These are phyloP conservation scores for Taphrina confusa DNA, from an alignment of 1,139 yeast species.

Conservation along the genomic window DNA sequence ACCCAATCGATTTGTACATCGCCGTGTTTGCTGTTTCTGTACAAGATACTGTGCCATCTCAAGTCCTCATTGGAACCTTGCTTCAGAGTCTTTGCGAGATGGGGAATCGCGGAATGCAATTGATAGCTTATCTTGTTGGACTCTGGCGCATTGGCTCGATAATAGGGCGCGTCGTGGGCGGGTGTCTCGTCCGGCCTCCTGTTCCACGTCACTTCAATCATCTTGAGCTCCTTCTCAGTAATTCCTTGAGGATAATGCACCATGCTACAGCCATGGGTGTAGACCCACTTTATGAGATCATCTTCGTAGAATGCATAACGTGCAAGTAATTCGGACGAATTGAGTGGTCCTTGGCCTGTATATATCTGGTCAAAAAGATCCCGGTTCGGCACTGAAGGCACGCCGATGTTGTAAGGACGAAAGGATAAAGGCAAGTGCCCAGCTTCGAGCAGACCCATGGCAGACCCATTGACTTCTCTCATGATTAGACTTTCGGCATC, in stretches of 20 bases:
- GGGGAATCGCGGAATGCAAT: neutral
- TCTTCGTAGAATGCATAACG: conserved; percentile 11
- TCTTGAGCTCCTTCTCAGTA: neutral
- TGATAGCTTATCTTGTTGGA: neutral
- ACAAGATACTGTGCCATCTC: conserved; percentile 14
- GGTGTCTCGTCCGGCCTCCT: conserved; percentile 1
- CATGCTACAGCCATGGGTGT: conserved; percentile 26
- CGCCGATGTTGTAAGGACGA: neutral
- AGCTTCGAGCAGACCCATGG: conserved; percentile 15
- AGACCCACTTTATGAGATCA: conserved; percentile 5
- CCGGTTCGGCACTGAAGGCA: neutral
- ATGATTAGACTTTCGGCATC: conserved; percentile 7
- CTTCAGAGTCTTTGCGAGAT: neutral
- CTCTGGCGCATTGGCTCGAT: neutral
- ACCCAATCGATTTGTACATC: conserved; percentile 30
- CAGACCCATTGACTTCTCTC: conserved; percentile 11
- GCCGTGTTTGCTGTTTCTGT: neutral
- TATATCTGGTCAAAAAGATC: conserved; percentile 4
- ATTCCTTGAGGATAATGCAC: conserved; percentile 21
- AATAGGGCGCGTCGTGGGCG: conserved; percentile 14
- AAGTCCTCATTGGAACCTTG: neutral
- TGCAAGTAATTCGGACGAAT: neutral
- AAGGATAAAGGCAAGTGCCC: conserved; percentile 15
- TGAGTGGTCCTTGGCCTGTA: neutral
- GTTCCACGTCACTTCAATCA: conserved; percentile 14